Conservation (phyloP, 257 asterid species). For the Solanum piurae region DNA sequence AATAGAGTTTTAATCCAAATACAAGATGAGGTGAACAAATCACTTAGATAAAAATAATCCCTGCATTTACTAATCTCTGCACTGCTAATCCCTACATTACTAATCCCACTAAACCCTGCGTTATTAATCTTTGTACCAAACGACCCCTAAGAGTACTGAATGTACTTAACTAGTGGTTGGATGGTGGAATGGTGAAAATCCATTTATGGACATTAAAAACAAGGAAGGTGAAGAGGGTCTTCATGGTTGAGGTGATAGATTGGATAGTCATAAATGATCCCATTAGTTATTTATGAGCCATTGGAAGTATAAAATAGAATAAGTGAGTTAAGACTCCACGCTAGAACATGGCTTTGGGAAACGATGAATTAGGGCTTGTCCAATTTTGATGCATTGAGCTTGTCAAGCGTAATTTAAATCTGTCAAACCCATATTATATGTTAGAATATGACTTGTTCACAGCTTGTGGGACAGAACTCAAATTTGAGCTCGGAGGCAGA, state of each 20-base stretch:
- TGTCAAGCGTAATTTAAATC: background rate
- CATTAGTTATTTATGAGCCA: background rate
- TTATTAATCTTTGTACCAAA: too few relatives aligned
- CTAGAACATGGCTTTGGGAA: background rate
- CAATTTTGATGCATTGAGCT: background rate
- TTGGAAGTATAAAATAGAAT: background rate
- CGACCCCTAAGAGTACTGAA: background rate
- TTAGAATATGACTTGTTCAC: background rate
- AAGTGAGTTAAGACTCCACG: background rate
- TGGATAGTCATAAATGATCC: background rate
- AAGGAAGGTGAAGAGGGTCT: background rate
- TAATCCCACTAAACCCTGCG: too few relatives aligned
- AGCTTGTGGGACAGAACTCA: background rate
- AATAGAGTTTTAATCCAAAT: too few relatives aligned
- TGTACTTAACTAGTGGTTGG: background rate
- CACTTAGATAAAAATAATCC: too few relatives aligned
- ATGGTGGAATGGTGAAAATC: background rate
- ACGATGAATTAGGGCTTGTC: background rate
- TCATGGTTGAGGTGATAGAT: background rate
- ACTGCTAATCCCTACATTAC: too few relatives aligned
- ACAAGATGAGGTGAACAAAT: too few relatives aligned
- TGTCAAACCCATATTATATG: background rate
- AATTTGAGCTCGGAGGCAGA: background rate
- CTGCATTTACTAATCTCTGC: too few relatives aligned
- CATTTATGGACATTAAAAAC: background rate